phyloP scores from a whole-genome alignment of 495 filamentous ascomycete species.

The Hypoxylon fragiforme region DNA sequence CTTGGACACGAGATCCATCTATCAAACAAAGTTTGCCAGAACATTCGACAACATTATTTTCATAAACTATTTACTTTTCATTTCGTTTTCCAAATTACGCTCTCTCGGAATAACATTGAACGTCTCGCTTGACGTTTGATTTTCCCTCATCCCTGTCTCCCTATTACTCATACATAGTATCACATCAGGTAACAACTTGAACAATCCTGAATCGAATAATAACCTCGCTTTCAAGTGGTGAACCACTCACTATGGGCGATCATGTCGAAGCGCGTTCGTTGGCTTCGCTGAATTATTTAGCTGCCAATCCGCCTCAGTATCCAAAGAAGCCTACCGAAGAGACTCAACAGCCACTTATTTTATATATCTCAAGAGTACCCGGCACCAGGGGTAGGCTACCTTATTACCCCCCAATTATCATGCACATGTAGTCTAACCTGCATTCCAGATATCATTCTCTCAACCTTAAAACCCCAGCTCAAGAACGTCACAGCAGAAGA shows the following conservation, averaged over 20 bases:
- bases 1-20: constrained; percentile 18
- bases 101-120: too few relatives aligned
- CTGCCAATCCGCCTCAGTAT: constrained; percentile 83
- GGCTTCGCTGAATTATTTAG: constrained; percentile 74
- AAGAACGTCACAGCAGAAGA: constrained; percentile 88
- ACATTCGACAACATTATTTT: neutral
- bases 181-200: neutral
- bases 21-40: constrained; percentile 12
- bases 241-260: constrained; percentile 39
- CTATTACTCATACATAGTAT: neutral
- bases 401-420: constrained; percentile 9
- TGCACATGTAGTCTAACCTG: constrained; percentile 19
- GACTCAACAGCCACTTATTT: constrained; percentile 65
- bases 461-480: constrained; percentile 80
- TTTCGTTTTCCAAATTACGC: too few relatives aligned
- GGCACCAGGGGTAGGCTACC: constrained; percentile 73
- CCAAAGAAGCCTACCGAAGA: constrained; percentile 71
- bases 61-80: neutral
- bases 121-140: too few relatives aligned
- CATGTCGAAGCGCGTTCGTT: constrained; percentile 81
- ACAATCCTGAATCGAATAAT: too few relatives aligned
- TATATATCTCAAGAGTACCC: constrained; percentile 92
- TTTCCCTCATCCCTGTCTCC: constrained; percentile 18
- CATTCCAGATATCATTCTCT: constrained; percentile 83
- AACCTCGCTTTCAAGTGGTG: too few relatives aligned